Evolutionary conservation across 257 asterid species (phyloP).

Genomic region (Capsicum baccatum): DNA sequence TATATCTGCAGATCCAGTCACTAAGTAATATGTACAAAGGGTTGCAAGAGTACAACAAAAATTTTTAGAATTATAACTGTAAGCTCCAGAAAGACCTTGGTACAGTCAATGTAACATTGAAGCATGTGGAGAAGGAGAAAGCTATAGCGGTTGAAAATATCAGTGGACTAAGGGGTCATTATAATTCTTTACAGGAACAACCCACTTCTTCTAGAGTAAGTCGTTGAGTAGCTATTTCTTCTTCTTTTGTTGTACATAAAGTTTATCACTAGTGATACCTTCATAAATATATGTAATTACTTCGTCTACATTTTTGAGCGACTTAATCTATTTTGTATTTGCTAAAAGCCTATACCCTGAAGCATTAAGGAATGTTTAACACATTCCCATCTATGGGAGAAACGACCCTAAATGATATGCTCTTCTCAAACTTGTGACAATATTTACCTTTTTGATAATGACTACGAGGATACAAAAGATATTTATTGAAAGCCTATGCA

Average conservation of each 20-base stretch:
- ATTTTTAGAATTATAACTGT: constrained; percentile 82
- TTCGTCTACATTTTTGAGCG: background rate
- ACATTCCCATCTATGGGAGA: background rate
- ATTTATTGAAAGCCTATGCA: too few relatives aligned
- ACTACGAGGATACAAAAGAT: too few relatives aligned
- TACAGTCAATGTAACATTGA: constrained; percentile 61
- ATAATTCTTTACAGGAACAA: constrained; percentile 85
- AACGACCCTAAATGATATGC: too few relatives aligned
- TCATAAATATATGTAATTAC: background rate
- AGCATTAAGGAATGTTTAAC: constrained; percentile 1
- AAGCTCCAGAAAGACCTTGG: constrained; percentile 82
- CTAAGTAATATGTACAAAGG: constrained; percentile 69
- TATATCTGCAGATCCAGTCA: constrained; percentile 66
- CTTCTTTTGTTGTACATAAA: background rate
- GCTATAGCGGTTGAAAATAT: constrained; percentile 74
- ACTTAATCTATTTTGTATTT: too few relatives aligned
- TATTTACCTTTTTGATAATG: too few relatives aligned
- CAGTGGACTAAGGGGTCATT: constrained; percentile 81
- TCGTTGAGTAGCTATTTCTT: constrained; percentile 1
- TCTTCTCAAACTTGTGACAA: too few relatives aligned
- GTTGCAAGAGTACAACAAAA: constrained; percentile 78
- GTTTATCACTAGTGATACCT: background rate
- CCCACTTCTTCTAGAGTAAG: constrained; percentile 59
- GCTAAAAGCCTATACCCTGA: background rate
- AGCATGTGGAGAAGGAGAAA: constrained; percentile 82